phyloP scores from a whole-genome alignment of 768 basidiomycete genomes.

The Hygrophoropsis aurantiaca region DNA sequence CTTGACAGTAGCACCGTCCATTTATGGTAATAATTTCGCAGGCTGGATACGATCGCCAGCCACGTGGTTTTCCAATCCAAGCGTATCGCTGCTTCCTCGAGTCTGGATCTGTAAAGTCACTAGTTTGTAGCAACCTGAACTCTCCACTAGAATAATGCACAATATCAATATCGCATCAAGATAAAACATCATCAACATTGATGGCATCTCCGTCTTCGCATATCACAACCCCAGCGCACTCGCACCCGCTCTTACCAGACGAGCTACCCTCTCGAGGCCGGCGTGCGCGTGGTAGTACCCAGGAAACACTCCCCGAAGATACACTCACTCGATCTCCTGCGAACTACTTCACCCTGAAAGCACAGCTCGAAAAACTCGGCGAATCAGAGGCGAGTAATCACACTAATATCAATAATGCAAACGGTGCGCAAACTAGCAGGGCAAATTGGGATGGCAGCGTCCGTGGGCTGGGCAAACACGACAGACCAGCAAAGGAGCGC shows the following conservation, averaged over 20 bases:
- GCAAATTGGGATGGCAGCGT: slow-evolving; percentile 55
- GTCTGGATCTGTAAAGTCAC: no score
- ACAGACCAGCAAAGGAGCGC: slow-evolving; percentile 28
- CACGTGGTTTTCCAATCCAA: slow-evolving; percentile 5
- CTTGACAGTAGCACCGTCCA: no score
- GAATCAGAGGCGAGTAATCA: slow-evolving; percentile 11
- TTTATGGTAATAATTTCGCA: slow-evolving; percentile 2
- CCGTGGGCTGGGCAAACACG: slow-evolving; percentile 50
- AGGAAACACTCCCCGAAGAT: slow-evolving; percentile 25
- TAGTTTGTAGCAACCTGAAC: no score
- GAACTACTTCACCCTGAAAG: slow-evolving; percentile 64
- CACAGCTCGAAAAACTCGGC: slow-evolving; percentile 51
- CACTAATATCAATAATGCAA: slow-evolving; percentile 16
- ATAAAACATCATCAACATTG: background rate
- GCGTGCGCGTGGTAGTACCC: slow-evolving; percentile 40
- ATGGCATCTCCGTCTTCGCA: slow-evolving; percentile 28
- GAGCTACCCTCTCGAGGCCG: slow-evolving; percentile 48
- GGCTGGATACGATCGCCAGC: background rate
- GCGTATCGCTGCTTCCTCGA: no score
- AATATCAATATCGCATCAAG: background rate
- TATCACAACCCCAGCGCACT: slow-evolving; percentile 58
- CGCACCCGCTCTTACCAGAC: slow-evolving; percentile 70
- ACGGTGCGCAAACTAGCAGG: slow-evolving; percentile 14
- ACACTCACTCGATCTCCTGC: slow-evolving; percentile 30
- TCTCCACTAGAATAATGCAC: slow-evolving; percentile 9